phyloP scores from a whole-genome alignment of 2,329 filamentous ascomycete species.

The Colletotrichum sansevieriae region DNA sequence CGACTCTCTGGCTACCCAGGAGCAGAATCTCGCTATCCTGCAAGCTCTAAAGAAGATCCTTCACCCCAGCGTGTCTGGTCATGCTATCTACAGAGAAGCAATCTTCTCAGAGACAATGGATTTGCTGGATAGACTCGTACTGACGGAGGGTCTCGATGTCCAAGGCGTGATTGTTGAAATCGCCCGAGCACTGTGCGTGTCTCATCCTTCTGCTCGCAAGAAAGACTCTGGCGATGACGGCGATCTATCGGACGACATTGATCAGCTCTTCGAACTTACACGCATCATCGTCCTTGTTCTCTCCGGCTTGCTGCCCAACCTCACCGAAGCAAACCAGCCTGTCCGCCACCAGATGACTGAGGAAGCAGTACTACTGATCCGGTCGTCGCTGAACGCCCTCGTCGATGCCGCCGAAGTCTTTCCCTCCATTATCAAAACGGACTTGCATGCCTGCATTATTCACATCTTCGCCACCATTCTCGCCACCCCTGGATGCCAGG shows the following conservation, averaged over 20 bases:
- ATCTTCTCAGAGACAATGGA: constrained; percentile 99
- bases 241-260: constrained; percentile 94
- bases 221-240: constrained; percentile 75
- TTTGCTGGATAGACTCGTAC: constrained; percentile 88
- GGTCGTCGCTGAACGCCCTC: constrained; percentile 84
- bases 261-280: constrained; percentile 96
- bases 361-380: constrained; percentile 85
- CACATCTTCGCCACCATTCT: constrained; percentile 97
- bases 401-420: constrained; percentile 97
- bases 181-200: constrained; percentile 87
- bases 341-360: constrained; percentile 86
- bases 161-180: constrained; percentile 96
- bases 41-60: constrained; percentile 94
- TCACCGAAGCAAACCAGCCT: constrained; percentile 74
- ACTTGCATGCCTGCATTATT: constrained; percentile 94
- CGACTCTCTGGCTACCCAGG: constrained; percentile 77
- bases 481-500: constrained; percentile 87
- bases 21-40: constrained; percentile 89
- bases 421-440: constrained; percentile 94
- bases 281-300: constrained; percentile 95
- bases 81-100: constrained; percentile 95
- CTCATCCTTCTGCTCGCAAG: constrained; percentile 88
- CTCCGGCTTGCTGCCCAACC: constrained; percentile 86
- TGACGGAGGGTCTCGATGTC: constrained; percentile 90
- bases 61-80: constrained; percentile 92